Base-by-base conservation (phyloP, 345 rosid species). In the Eucalyptus polyanthemos region DNA sequence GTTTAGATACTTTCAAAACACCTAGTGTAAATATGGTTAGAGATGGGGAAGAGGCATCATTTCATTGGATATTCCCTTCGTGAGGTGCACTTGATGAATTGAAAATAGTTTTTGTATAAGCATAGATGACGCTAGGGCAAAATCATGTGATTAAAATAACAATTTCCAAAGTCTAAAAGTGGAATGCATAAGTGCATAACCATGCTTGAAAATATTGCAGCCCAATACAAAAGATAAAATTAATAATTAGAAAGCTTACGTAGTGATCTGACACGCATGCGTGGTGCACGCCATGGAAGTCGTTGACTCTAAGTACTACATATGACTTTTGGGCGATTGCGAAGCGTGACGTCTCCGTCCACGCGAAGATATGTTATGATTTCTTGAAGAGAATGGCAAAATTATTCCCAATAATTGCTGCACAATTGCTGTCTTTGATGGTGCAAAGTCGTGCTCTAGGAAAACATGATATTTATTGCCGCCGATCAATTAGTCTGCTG, bases 1-100 rank as follows among this genome's bases (percentile, higher is more conserved):
- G 5, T 21, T 53, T 7, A 7, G 5, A 72, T 9, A 0, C 25
- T 53, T 19, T 53, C 4, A 8, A 21, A 53, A 19, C 0, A 53
- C 58, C 0, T 53, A 44, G 29, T 22, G 5, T 40, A 40, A 1
- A 40, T 21, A 22, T 11, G 47, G 29, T 4, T 5, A 40, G 6
- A 76, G 15, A 40, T 11, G 7, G 83, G 45, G 15, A 40, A 40
- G 47, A 76, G 4, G 47, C 83, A 1, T 40, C 15, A 3, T 40
- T 10, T 37, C 15, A 6, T 76, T 11, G 47, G 27, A 21, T 21
- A 21, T 21, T 40, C 29, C 47, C 47, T 21, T 76, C 7, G 15
- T 21, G 15, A 40, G 47, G 47, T 37, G 25, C 83, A 37, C 47
- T 40, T 11, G 47, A 40, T 21, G 83, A 10, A 6, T 4, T 40